Conservation (phyloP, 2,329 filamentous ascomycete species). For the Cercospora zeina region DNA sequence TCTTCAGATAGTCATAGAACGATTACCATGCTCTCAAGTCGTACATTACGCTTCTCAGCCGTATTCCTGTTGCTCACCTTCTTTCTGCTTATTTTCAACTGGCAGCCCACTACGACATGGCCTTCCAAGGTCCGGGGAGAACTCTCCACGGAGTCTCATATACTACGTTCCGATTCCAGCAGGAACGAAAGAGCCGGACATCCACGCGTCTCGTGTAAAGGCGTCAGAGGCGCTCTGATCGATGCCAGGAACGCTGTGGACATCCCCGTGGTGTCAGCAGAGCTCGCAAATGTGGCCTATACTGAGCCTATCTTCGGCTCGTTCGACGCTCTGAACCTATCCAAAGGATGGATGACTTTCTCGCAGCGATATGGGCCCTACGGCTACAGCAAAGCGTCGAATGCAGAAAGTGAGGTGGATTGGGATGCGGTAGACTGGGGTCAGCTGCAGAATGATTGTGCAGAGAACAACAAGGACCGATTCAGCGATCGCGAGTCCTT, state of each 20-base stretch:
- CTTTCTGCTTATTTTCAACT: background rate
- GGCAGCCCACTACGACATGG: background rate
- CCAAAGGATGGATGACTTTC: background rate
- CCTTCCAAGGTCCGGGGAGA: background rate
- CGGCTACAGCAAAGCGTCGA: background rate
- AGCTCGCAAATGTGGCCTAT: background rate
- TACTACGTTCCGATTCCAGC: background rate
- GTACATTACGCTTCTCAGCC: background rate
- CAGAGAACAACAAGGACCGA: background rate
- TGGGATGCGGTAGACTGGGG: slow-evolving; percentile 4
- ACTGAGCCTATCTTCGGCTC: background rate
- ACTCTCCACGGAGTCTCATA: background rate
- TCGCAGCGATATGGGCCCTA: background rate
- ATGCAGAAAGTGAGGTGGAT: background rate
- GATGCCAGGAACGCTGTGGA: background rate
- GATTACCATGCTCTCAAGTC: background rate
- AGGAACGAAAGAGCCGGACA: background rate
- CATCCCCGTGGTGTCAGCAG: background rate
- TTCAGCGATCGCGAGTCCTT: background rate
- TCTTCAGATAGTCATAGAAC: background rate
- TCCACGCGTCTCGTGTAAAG: background rate
- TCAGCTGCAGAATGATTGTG: background rate
- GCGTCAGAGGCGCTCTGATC: background rate
- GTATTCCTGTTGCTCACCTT: background rate
- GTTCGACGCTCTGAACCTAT: background rate